These are phyloP conservation scores for Quillaja saponaria DNA, from an alignment of 306 rosid species.

Conservation along the genomic window DNA sequence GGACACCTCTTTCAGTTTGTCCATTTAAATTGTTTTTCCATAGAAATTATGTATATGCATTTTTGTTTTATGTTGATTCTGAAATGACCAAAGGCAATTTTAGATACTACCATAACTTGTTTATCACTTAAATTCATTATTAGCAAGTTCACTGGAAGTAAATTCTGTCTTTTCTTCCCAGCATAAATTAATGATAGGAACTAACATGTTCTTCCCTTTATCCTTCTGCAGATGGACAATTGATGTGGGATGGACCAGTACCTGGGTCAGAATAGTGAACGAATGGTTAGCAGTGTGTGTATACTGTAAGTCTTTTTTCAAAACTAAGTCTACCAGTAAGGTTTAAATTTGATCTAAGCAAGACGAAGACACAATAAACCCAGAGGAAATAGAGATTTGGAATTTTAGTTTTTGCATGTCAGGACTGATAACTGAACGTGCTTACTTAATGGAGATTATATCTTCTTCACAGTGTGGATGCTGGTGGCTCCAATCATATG, in stretches of 20 bases:
- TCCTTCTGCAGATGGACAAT: constrained; percentile 77
- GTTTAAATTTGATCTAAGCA: constrained; percentile 4
- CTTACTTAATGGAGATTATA: neutral
- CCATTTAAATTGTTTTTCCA: constrained; percentile 8
- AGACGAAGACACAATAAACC: neutral
- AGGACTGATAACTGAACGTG: constrained; percentile 1
- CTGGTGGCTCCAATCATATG: constrained; percentile 75
- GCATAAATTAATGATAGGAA: constrained; percentile 10
- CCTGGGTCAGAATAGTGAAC: constrained; percentile 92
- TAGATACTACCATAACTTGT: constrained; percentile 2
- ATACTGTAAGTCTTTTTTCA: constrained; percentile 59
- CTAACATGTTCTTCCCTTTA: neutral
- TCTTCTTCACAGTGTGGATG: constrained; percentile 78
- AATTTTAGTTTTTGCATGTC: neutral
- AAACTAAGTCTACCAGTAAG: neutral
- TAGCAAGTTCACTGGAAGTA: neutral
- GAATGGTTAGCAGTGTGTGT: constrained; percentile 96
- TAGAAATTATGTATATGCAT: neutral
- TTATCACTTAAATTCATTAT: neutral
- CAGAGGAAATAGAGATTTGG: neutral
- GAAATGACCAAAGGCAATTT: constrained; percentile 19
- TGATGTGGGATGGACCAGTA: constrained; percentile 97
- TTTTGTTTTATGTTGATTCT: neutral
- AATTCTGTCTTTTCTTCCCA: no score
- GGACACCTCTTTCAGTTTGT: constrained; percentile 16